Evolutionary conservation across 345 rosid genomes (phyloP), one percentile per base, ranked within the genome.

Genomic region (Schrenkiella parvula): DNA sequence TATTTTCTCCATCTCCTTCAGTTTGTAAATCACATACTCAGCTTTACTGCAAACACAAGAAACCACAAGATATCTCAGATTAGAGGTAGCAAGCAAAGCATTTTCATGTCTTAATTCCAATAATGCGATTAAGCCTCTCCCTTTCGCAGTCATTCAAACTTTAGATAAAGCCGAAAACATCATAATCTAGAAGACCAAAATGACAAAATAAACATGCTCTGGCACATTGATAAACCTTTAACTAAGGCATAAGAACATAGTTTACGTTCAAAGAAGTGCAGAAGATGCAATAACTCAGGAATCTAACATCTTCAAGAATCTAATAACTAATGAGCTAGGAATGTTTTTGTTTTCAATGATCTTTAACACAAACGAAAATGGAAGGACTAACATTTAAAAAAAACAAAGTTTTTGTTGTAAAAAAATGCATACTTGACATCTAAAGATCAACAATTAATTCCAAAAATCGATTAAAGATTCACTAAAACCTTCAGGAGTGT

Each of bases 1-100:
- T 63, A 90, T 77, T 75, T 84, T 90, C 68, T 80, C 95, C 98
- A 90, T 88, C 82, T 90, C 95, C 81, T 88, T 90, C 17, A 88
- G 86, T 84, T 87, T 90, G 91, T 88, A 90, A 71, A 91, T 83
- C 17, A 84, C 95, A 70, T 83, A 93, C 75, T 91, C 97, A 4
- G 88, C 84, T 80, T 89, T 89, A 75, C 95, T 87, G 78, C 79
- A 70, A 34, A 44, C 41, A 14, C 63, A 61, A 14, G 41, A 61
- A n/a, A 26, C 12, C 28, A 46, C 0, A 64, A 42, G 2, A 62
- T 35, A 19, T 39, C 26, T 72, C 63, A 41, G 37, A 41, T 29
- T 29, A 41, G 28, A 51, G 70, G 37, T 22, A 42, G 1, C 56
- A 42, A 72, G 29, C 51, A 26, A 18, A 54, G 4, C 56, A 72